A percentile compares a stretch with the other conserved stretches of the same genome.
Conservation (phyloP, 148 eudicot genomes). For the Tetragonia tetragonoides region DNA sequence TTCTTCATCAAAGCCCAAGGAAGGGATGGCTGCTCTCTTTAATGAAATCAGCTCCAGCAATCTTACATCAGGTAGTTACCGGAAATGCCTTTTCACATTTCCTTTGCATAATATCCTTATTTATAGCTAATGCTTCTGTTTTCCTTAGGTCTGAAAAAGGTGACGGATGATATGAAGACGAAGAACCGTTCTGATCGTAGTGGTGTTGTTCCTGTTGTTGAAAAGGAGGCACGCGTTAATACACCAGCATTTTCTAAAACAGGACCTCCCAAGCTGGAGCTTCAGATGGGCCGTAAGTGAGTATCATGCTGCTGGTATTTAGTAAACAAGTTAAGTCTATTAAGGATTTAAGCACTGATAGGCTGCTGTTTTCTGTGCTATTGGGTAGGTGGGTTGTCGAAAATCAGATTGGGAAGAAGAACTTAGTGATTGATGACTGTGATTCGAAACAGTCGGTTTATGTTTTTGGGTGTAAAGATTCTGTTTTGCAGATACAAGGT, state of each 20-base stretch:
- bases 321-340: neutral
- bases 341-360: slow-evolving; percentile 3
- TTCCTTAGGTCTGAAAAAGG: slow-evolving; percentile 74
- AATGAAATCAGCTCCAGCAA: slow-evolving; percentile 68
- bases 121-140: slow-evolving; percentile 15
- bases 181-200: slow-evolving; percentile 81
- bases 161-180: slow-evolving; percentile 88
- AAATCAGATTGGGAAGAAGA: slow-evolving; percentile 75
- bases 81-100: neutral
- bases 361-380: neutral
- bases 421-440: slow-evolving; percentile 78
- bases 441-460: slow-evolving; percentile 90
- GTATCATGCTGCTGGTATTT: slow-evolving; percentile 25
- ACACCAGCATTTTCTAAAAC: slow-evolving; percentile 59
- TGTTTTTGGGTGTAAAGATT: slow-evolving; percentile 87
- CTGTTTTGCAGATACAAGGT: slow-evolving; percentile 89
- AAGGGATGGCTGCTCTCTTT: slow-evolving; percentile 92
- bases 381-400: slow-evolving; percentile 86
- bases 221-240: slow-evolving; percentile 47
- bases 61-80: slow-evolving; percentile 59
- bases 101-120: neutral
- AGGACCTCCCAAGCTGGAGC: slow-evolving; percentile 92
- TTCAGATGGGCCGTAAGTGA: slow-evolving; percentile 98
- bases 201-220: slow-evolving; percentile 66
- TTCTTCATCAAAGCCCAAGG: slow-evolving; percentile 71